Conservation (phyloP, 192 early-diverging fungal genomes). For the Backusella tuberculispora region DNA sequence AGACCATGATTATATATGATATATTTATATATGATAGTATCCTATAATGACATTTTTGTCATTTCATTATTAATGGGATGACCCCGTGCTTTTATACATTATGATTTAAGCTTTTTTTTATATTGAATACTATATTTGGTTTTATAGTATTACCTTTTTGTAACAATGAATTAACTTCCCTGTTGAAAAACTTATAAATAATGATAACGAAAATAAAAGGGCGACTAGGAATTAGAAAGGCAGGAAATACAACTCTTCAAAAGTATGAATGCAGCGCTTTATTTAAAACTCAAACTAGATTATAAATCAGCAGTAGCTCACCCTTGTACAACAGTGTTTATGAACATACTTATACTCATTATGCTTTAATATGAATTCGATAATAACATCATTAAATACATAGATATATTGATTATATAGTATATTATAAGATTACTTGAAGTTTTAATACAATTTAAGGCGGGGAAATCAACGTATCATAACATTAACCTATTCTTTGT, state of each 20-base stretch:
- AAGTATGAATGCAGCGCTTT: background rate
- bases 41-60: background rate
- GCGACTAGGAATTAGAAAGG: background rate
- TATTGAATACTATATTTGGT: background rate
- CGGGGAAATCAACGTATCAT: background rate
- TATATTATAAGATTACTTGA: background rate
- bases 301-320: background rate
- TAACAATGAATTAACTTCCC: background rate
- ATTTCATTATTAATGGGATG: background rate
- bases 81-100: background rate
- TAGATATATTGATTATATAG: background rate
- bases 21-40: constrained; percentile 3
- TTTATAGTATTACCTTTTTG: background rate
- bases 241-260: background rate
- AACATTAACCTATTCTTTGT: too few relatives aligned
- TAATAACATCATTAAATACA: background rate
- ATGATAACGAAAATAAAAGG: background rate
- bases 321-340: background rate
- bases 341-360: background rate
- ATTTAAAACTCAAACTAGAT: background rate
- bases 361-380: background rate
- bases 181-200: background rate
- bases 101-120: background rate
- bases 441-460: background rate
- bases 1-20: background rate